Conservation (phyloP, 1,284 basidiomycete genomes). For the Trichosporon asahii region DNA sequence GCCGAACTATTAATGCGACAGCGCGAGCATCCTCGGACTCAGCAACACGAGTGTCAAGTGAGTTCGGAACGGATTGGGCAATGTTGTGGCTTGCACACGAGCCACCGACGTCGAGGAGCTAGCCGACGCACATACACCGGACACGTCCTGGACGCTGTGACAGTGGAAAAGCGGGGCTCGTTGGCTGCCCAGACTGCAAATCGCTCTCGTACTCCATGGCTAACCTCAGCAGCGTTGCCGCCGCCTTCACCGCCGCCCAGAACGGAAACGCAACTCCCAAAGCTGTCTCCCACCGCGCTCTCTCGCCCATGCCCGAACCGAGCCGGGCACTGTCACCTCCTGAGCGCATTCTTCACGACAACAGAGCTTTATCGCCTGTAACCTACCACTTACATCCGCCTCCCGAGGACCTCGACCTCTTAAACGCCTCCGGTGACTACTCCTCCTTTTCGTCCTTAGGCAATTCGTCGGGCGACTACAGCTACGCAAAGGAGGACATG, state of each 20-base stretch:
- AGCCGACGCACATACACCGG: not conserved
- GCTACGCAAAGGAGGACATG: conserved; percentile 41
- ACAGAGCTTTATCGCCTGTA: conserved; percentile 30
- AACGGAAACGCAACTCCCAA: conserved; percentile 1
- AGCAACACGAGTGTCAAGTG: conserved; percentile 45
- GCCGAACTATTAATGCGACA: not conserved
- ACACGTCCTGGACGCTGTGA: not conserved
- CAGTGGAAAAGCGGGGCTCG: not conserved
- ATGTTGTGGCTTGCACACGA: not conserved
- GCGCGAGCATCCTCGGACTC: conserved; percentile 13
- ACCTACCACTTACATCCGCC: conserved; percentile 36
- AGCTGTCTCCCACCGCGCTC: not conserved
- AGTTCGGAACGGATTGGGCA: conserved; percentile 14
- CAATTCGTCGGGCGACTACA: conserved; percentile 24
- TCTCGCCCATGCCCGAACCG: not conserved
- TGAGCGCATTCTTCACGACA: conserved; percentile 3
- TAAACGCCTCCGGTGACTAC: conserved; percentile 26
- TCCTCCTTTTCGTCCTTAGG: conserved; percentile 34
- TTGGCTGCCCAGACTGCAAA: not conserved
- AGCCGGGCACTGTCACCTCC: not conserved
- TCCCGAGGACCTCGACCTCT: conserved; percentile 26
- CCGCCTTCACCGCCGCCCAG: conserved; percentile 11
- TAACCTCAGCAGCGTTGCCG: conserved; percentile 8
- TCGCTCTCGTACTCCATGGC: not conserved
- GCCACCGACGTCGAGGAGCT: not conserved